phyloP scores from a whole-genome alignment of 2,329 filamentous ascomycete species.

The Trichoderma oligosporum region DNA sequence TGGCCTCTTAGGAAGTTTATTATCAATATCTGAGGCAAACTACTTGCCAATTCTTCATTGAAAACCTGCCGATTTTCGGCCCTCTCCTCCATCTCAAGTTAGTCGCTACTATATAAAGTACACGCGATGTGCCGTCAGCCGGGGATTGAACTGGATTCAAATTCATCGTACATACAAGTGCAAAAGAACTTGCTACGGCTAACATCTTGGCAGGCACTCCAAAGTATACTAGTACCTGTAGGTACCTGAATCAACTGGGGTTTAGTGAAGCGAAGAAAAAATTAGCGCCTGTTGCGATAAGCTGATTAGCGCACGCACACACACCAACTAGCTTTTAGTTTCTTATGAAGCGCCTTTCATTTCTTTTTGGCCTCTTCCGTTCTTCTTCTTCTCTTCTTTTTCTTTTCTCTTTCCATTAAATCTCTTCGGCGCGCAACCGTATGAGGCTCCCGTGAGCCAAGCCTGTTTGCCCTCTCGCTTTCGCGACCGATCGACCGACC shows the following conservation, averaged over 20 bases:
- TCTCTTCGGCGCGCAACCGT: constrained; percentile 4
- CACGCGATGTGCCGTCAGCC: neutral
- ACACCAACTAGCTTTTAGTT: neutral
- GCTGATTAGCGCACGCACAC: neutral
- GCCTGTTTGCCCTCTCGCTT: neutral
- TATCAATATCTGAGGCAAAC: too few relatives aligned
- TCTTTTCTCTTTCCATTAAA: neutral
- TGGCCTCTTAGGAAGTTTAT: too few relatives aligned
- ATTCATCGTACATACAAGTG: too few relatives aligned
- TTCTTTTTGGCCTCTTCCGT: neutral
- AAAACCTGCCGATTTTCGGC: too few relatives aligned
- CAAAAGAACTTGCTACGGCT: neutral
- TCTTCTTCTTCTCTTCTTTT: neutral
- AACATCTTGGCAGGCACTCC: neutral
- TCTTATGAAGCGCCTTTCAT: neutral
- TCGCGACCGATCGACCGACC: neutral
- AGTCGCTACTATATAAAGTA: too few relatives aligned
- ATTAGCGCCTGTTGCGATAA: constrained; percentile 11
- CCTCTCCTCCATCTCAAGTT: too few relatives aligned
- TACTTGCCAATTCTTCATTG: too few relatives aligned
- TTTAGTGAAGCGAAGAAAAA: neutral
- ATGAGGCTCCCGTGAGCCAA: constrained; percentile 19
- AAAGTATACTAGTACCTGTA: neutral
- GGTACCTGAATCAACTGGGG: neutral
- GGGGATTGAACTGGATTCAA: too few relatives aligned